Base-by-base conservation (phyloP, 768 basidiomycete genomes). In the Mycena vulgaris region DNA sequence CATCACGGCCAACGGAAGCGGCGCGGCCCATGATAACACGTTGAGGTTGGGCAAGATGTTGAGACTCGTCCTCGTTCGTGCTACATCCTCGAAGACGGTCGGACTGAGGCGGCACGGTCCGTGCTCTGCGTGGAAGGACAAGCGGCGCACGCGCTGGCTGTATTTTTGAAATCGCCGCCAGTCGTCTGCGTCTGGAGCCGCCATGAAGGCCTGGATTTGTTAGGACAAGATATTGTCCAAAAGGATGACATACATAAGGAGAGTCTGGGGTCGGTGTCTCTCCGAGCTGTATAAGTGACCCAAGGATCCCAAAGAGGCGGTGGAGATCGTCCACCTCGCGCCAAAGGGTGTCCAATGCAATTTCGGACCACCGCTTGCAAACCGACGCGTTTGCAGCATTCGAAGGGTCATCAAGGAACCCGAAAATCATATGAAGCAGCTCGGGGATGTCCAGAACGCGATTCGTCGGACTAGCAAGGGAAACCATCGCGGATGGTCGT, bases 261-360 rank as follows among this genome's bases (percentile, higher is more conserved):
- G 77, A 37, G 19, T 78, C 76, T 10, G 76, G 68, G 17, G 68
- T 66, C 1, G 76, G 68, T 14, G 68, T 66, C 1, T 59, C 66
- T 31, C 30, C 67, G 4, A 27, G 40, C 28, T 48, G 71, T 16
- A 75, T 69, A 63, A 89, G 79, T 0, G 89, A 88, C 14, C 84
- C 84, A 13, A 92, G 82, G 5, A 90, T 65, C 16, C 77, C 72
- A 70, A 92, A 87, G 10, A 92, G 80, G 13, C 78, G 80, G 33
- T 78, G 60, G 1, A 89, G 76, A 68, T 87, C 82, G 58, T 82
- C 78, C 9, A 91, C 84, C 2, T 89, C 84, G 60, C 79, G 82
- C 91, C 91, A 92, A 0, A 92, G 75, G n/a, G 80, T 74, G 74
- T 90, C 87, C 63, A 92, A 77, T 1, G 89, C 88, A 28, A 88